Conservation (phyloP, 2,329 filamentous ascomycete species). For the Chaetomium strumarium region DNA sequence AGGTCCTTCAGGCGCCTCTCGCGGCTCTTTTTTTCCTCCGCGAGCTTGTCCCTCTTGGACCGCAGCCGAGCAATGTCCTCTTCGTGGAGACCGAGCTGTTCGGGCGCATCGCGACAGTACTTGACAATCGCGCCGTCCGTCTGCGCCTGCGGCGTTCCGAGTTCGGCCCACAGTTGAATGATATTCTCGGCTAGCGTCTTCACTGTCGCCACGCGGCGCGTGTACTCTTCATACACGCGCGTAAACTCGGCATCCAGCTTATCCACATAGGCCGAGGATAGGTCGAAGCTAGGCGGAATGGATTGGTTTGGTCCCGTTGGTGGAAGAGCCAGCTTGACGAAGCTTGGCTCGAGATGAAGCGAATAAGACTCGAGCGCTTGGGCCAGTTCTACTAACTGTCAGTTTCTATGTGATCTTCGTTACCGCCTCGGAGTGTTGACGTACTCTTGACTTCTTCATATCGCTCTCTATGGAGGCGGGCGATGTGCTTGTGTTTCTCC, state of each 20-base stretch:
- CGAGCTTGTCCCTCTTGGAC: constrained; percentile 70
- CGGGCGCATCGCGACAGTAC: constrained; percentile 81
- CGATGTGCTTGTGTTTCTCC: constrained; percentile 77
- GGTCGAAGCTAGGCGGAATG: constrained; percentile 77
- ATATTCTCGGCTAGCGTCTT: constrained; percentile 73
- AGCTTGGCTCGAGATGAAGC: constrained; percentile 85
- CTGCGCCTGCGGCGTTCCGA: constrained; percentile 89
- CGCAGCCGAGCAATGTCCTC: constrained; percentile 73
- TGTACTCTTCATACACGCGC: constrained; percentile 94
- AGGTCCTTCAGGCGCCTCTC: constrained; percentile 54
- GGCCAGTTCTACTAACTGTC: constrained; percentile 64
- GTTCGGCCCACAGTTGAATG: constrained; percentile 90
- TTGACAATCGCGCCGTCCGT: constrained; percentile 85
- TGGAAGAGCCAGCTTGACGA: constrained; percentile 78
- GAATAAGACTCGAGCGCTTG: constrained; percentile 94
- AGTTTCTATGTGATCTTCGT: constrained; percentile 11
- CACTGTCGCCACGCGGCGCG: constrained; percentile 70
- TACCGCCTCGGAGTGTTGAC: constrained; percentile 26
- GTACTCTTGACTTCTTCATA: constrained; percentile 93
- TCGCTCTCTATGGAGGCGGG: constrained; percentile 79
- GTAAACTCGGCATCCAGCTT: constrained; percentile 87
- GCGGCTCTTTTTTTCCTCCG: constrained; percentile 73
- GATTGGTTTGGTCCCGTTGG: constrained; percentile 72
- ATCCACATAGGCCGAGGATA: constrained; percentile 84
- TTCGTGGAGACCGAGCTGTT: constrained; percentile 87